Evolutionary conservation across 495 filamentous ascomycete species (phyloP).

Genomic region (Talaromyces stipitatus): DNA sequence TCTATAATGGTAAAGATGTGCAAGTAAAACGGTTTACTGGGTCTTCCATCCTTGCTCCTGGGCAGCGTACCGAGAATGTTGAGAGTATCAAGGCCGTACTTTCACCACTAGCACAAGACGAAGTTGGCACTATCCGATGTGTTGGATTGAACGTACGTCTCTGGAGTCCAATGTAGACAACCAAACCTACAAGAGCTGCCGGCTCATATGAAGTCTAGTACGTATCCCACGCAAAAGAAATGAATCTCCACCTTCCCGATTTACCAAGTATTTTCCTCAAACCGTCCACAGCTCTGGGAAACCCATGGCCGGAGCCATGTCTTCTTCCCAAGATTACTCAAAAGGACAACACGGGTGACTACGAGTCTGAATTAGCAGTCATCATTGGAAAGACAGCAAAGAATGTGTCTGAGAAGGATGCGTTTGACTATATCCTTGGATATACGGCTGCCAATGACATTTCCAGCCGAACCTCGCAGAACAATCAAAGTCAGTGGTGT

Average conservation of each 20-base stretch:
- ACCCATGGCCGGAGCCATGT: slow-evolving; percentile 61
- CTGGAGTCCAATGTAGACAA: background rate
- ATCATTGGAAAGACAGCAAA: slow-evolving; percentile 63
- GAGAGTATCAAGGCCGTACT: slow-evolving; percentile 47
- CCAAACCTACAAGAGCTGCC: background rate
- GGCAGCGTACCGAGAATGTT: slow-evolving; percentile 36
- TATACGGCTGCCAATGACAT: slow-evolving; percentile 79
- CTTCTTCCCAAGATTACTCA: slow-evolving; percentile 55
- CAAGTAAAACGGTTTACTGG: slow-evolving; percentile 47
- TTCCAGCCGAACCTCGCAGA: slow-evolving; percentile 71
- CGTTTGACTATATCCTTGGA: slow-evolving; percentile 69
- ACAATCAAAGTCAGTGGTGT: slow-evolving; percentile 73
- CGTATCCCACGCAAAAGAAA: slow-evolving; percentile 67
- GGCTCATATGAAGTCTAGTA: slow-evolving; percentile 38
- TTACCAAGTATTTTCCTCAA: slow-evolving; percentile 79
- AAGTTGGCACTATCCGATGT: slow-evolving; percentile 52
- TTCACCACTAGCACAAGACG: slow-evolving; percentile 41
- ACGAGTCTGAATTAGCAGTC: slow-evolving; percentile 75
- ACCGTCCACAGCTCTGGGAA: slow-evolving; percentile 59
- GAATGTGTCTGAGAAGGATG: slow-evolving; percentile 61
- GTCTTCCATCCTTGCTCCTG: slow-evolving; percentile 44
- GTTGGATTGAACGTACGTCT: slow-evolving; percentile 60
- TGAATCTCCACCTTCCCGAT: slow-evolving; percentile 61
- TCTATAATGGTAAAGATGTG: slow-evolving; percentile 48
- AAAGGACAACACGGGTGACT: slow-evolving; percentile 54